Conservation (phyloP, 306 rosid genomes). For the Calophaca sinica region DNA sequence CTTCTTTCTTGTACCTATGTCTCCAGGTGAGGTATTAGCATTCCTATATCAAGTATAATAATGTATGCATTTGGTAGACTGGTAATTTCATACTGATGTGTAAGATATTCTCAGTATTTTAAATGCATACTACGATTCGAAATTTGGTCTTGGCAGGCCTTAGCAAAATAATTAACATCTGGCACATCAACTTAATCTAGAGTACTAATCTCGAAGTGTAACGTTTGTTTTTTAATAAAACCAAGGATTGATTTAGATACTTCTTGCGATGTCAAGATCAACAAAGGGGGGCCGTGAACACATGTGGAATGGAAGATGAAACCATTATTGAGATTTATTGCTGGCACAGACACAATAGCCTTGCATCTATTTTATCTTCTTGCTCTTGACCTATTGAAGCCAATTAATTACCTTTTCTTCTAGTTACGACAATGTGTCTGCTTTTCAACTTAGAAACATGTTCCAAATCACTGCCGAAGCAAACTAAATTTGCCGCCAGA, state of each 20-base stretch:
- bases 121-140: background rate
- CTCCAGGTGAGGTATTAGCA: no score
- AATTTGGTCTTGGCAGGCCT: background rate
- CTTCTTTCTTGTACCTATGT: no score
- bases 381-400: background rate
- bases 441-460: conserved; percentile 24
- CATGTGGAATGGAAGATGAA: background rate
- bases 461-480: conserved; percentile 12
- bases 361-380: conserved; percentile 1
- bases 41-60: no score
- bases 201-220: background rate
- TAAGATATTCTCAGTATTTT: background rate
- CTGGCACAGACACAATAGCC: background rate
- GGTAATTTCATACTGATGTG: background rate
- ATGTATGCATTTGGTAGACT: no score
- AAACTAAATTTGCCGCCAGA: background rate
- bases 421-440: background rate
- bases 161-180: background rate
- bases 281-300: conserved; percentile 2
- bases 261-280: conserved; percentile 36
- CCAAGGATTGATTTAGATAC: conserved; percentile 14
- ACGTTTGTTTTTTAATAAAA: conserved; percentile 15
- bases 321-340: conserved; percentile 21
- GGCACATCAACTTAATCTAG: conserved; percentile 12
- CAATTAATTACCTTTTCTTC: background rate